These are phyloP conservation scores for Monosporozyma yasuniensis DNA, from an alignment of 805 yeast species.

Conservation along the genomic window DNA sequence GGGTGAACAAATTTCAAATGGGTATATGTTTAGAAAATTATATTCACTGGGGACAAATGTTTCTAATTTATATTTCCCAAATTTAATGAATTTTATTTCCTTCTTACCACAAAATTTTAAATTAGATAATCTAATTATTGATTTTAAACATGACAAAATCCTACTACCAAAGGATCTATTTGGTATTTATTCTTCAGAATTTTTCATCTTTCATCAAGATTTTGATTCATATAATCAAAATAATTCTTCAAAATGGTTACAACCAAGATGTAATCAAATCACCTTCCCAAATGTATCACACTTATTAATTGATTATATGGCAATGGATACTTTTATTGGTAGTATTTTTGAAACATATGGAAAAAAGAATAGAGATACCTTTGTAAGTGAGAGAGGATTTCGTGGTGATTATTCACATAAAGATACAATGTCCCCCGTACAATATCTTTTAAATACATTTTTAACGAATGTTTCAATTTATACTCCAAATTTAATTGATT, in stretches of 20 bases:
- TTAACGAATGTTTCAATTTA: constrained; percentile 7
- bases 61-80: constrained; percentile 1
- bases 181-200: constrained; percentile 10
- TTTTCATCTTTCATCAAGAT: constrained; percentile 4
- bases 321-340: constrained; percentile 17
- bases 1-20: neutral
- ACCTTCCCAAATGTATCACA: constrained; percentile 10
- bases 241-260: constrained; percentile 1
- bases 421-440: constrained; percentile 5
- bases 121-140: constrained; percentile 7
- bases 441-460: constrained; percentile 8
- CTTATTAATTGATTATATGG: constrained; percentile 14
- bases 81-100: neutral
- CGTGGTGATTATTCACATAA: too few species aligned
- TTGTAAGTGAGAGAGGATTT: too few species aligned
- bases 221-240: neutral
- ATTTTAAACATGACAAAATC: constrained; percentile 1
- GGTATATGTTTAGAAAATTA: neutral
- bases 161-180: constrained; percentile 7
- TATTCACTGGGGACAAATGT: constrained; percentile 1
- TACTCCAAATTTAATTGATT: constrained; percentile 9
- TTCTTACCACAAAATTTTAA: neutral
- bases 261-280: constrained; percentile 10
- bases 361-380: too few species aligned
- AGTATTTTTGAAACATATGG: constrained; percentile 6